phyloP scores from a whole-genome alignment of 352 stramenopile species.

The Globisporangium perplexum region DNA sequence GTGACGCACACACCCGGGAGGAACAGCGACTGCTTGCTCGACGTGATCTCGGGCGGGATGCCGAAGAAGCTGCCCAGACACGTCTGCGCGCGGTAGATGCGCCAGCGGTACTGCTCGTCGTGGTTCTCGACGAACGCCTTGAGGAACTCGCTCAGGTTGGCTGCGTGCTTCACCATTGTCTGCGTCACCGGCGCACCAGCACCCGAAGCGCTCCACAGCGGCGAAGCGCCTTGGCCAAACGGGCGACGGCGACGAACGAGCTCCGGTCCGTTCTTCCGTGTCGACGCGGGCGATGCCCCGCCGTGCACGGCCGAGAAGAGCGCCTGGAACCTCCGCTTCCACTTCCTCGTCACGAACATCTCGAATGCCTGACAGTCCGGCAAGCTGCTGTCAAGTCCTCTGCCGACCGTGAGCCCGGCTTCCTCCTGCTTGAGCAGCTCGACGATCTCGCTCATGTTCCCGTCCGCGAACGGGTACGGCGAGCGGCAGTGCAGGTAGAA shows the following conservation, averaged over 20 bases:
- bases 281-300: not conserved
- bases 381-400: conserved; percentile 79
- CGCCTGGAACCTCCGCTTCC: conserved; percentile 77
- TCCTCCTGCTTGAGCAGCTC: conserved; percentile 90
- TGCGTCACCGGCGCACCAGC: conserved; percentile 24
- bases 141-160: conserved; percentile 67
- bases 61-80: conserved; percentile 61
- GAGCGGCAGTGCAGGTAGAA: conserved; percentile 95
- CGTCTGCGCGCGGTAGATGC: conserved; percentile 77
- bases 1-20: conserved; percentile 33
- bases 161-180: conserved; percentile 43
- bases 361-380: conserved; percentile 89
- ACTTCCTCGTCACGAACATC: conserved; percentile 88
- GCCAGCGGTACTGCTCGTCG: conserved; percentile 67
- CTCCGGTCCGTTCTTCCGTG: conserved; percentile 1
- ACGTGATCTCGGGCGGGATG: conserved; percentile 67
- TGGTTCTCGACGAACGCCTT: conserved; percentile 84
- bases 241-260: conserved; percentile 10
- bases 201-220: not conserved
- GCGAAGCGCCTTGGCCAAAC: conserved; percentile 2
- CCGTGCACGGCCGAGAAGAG: conserved; percentile 40
- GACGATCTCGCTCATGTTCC: conserved; percentile 89
- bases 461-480: conserved; percentile 90
- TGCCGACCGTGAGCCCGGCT: conserved; percentile 72
- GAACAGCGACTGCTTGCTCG: conserved; percentile 59